Percentiles rank a stretch among this genome's conserved stretches.
These are phyloP conservation scores for Coelastrella sp. DNA, from an alignment of 139 green algal genomes.

Conservation along the genomic window DNA sequence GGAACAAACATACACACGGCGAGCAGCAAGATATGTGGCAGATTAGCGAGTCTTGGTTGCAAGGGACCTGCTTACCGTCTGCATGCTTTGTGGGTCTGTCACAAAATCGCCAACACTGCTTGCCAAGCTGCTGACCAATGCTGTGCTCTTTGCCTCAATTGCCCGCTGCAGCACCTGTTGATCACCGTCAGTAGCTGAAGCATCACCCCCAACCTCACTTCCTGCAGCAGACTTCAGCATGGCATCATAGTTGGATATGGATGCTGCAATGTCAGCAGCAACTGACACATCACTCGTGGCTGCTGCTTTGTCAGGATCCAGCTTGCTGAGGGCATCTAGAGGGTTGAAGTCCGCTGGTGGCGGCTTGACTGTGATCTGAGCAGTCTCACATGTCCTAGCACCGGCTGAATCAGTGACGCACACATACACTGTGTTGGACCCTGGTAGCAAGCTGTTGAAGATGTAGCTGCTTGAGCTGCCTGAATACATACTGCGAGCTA, in stretches of 20 bases:
- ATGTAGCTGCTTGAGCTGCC: background rate
- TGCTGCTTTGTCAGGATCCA: background rate
- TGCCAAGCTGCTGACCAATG: background rate
- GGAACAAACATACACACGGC: background rate
- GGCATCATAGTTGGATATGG: background rate
- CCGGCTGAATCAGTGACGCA: background rate
- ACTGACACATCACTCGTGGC: conserved; percentile 1
- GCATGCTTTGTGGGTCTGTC: background rate
- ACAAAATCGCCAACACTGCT: background rate
- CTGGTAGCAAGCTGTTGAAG: background rate
- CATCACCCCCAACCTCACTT: too few relatives aligned
- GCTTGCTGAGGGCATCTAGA: conserved; percentile 10
- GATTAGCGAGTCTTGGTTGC: background rate
- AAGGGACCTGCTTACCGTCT: background rate
- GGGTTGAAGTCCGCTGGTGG: background rate
- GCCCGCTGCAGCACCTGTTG: background rate
- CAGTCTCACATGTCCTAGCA: background rate
- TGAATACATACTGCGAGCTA: background rate
- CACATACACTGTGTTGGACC: conserved; percentile 7
- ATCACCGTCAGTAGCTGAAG: too few relatives aligned
- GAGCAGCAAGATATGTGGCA: background rate
- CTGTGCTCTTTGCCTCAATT: background rate
- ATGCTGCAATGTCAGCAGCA: background rate
- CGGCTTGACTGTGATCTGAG: background rate
- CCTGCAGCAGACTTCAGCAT: background rate